A percentile compares a stretch with the other conserved stretches of the same genome.
Evolutionary conservation across 208 protist species (phyloP).

Genomic region (Zelonia costaricensis): DNA sequence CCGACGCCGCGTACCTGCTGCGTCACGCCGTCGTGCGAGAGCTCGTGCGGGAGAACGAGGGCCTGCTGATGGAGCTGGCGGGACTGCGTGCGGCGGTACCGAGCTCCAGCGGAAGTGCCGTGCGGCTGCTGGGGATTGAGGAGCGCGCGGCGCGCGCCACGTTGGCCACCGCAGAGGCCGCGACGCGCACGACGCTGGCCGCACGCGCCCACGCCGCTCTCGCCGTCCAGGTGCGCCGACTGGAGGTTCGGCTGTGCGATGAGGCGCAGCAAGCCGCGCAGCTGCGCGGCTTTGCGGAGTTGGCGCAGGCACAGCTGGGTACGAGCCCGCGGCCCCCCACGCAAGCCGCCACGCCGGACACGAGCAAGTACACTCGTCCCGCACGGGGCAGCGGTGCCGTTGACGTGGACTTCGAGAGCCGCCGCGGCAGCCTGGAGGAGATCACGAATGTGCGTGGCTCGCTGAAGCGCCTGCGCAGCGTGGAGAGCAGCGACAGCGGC

Average conservation of each 20-base stretch:
- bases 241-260: conserved; percentile 23
- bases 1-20: conserved; percentile 12
- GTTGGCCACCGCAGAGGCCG: conserved; percentile 20
- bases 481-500: conserved; percentile 28
- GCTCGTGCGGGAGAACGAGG: conserved; percentile 54
- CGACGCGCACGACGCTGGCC: conserved; percentile 7
- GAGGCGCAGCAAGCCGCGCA: conserved; percentile 26
- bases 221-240: not conserved
- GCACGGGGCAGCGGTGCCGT: not conserved
- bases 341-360: not conserved
- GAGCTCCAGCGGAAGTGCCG: not conserved
- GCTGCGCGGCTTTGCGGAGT: conserved; percentile 45
- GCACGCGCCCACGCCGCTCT: conserved; percentile 6
- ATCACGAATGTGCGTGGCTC: conserved; percentile 24
- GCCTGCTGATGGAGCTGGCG: conserved; percentile 40
- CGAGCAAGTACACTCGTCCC: not conserved
- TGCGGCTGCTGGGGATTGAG: not conserved
- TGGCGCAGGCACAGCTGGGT: conserved; percentile 47
- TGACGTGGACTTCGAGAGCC: conserved; percentile 10
- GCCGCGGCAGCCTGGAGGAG: conserved; percentile 18
- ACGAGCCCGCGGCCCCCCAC: not conserved
- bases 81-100: conserved; percentile 17
- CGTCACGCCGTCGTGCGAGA: conserved; percentile 43
- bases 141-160: conserved; percentile 14
- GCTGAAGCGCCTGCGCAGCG: conserved; percentile 28